These are phyloP conservation scores for Penicillium angulare DNA, from an alignment of 495 filamentous ascomycete species.

Conservation along the genomic window DNA sequence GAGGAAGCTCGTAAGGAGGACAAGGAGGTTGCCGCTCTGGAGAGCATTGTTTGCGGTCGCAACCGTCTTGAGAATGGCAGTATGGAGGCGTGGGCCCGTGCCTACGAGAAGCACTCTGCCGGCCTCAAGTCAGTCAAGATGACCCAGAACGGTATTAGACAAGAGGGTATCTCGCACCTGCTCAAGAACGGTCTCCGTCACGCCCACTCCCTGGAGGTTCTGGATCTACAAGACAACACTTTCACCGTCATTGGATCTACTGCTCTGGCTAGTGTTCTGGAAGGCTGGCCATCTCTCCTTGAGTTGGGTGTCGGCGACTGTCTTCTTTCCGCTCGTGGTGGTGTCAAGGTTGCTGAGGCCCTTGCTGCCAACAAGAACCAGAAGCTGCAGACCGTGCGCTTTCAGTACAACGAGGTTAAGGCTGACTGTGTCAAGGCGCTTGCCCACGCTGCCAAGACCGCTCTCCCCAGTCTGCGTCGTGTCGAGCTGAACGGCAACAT, in stretches of 20 bases:
- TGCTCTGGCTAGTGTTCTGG: constrained; percentile 71
- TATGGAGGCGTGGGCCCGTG: constrained; percentile 91
- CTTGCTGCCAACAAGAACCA: constrained; percentile 71
- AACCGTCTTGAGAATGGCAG: constrained; percentile 94
- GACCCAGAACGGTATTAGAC: constrained; percentile 97
- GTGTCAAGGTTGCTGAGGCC: constrained; percentile 67
- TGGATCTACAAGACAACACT: constrained; percentile 97
- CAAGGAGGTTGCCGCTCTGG: constrained; percentile 72
- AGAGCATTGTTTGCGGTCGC: constrained; percentile 93
- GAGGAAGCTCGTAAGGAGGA: constrained; percentile 67
- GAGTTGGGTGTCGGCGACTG: constrained; percentile 92
- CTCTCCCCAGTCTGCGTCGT: constrained; percentile 69
- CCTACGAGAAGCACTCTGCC: constrained; percentile 74
- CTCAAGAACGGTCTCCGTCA: constrained; percentile 72
- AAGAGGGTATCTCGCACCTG: constrained; percentile 81
- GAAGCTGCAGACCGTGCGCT: constrained; percentile 72
- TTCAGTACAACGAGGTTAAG: constrained; percentile 96
- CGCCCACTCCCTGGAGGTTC: constrained; percentile 59
- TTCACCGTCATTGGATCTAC: constrained; percentile 80
- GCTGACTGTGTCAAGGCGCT: constrained; percentile 67
- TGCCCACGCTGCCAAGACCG: constrained; percentile 57
- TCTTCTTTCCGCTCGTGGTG: constrained; percentile 76
- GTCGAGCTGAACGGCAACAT: constrained; percentile 96
- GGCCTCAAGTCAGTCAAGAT: constrained; percentile 84
- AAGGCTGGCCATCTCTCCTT: constrained; percentile 68